Evolutionary conservation across 1,139 yeast species (phyloP).

Genomic region (Hemisphaericaspora xylofermentans): DNA sequence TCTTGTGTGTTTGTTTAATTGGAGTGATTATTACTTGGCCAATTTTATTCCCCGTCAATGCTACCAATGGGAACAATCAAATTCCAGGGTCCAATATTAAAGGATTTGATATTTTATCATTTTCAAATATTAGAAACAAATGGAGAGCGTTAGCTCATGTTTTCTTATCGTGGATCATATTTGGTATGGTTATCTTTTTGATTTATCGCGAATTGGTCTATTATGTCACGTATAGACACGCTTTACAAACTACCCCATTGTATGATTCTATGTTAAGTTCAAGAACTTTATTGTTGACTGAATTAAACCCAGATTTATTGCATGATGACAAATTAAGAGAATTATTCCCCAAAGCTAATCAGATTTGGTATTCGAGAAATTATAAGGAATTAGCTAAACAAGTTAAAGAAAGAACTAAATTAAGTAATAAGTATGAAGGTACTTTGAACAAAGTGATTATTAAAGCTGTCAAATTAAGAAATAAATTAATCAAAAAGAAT

Average conservation of each 20-base stretch:
- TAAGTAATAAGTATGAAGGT: slow-evolving; percentile 57
- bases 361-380: slow-evolving; percentile 65
- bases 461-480: slow-evolving; percentile 56
- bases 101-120: slow-evolving; percentile 62
- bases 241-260: slow-evolving; percentile 66
- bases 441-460: slow-evolving; percentile 54
- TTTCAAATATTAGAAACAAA: slow-evolving; percentile 60
- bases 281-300: slow-evolving; percentile 66
- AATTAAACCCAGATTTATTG: slow-evolving; percentile 49
- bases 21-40: slow-evolving; percentile 75
- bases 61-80: slow-evolving; percentile 61
- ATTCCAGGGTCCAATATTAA: slow-evolving; percentile 26
- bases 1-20: slow-evolving; percentile 54
- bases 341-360: slow-evolving; percentile 59
- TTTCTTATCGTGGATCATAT: slow-evolving; percentile 66
- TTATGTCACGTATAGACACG: slow-evolving; percentile 66
- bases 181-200: slow-evolving; percentile 57
- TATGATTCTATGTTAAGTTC: slow-evolving; percentile 67
- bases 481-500: slow-evolving; percentile 58
- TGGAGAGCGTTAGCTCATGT: slow-evolving; percentile 71
- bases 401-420: slow-evolving; percentile 54
- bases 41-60: slow-evolving; percentile 81
- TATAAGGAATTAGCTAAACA: slow-evolving; percentile 50
- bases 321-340: slow-evolving; percentile 53
- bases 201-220: slow-evolving; percentile 71